These are phyloP conservation scores for Candolleomyces eurysporus DNA, from an alignment of 768 basidiomycete species.

Conservation along the genomic window DNA sequence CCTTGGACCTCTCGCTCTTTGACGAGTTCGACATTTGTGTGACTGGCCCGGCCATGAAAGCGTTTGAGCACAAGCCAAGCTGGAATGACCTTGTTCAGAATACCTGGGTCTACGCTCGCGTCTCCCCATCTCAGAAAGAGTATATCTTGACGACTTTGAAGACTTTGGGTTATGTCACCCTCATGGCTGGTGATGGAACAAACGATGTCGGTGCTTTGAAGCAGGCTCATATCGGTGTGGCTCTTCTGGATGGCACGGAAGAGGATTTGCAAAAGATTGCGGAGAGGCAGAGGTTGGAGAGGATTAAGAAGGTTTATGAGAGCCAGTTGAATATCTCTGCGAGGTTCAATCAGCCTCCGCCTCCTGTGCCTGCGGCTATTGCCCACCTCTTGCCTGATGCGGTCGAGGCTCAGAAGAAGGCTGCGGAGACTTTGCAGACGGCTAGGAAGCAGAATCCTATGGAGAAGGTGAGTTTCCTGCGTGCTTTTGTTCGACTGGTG, in stretches of 20 bases:
- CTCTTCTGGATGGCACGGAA: slow-evolving; percentile 83
- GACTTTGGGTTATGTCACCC: slow-evolving; percentile 82
- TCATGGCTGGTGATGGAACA: slow-evolving; percentile 99
- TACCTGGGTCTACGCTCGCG: slow-evolving; percentile 98
- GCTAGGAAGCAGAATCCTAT: slow-evolving; percentile 84
- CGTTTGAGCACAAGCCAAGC: slow-evolving; percentile 67
- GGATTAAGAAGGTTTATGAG: slow-evolving; percentile 96
- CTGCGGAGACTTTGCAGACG: slow-evolving; percentile 56
- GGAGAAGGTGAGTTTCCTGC: slow-evolving; percentile 65
- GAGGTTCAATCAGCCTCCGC: slow-evolving; percentile 90
- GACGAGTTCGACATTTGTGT: slow-evolving; percentile 93
- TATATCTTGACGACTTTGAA: slow-evolving; percentile 90
- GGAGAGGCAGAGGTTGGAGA: slow-evolving; percentile 84
- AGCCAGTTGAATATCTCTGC: slow-evolving; percentile 89
- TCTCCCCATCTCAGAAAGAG: slow-evolving; percentile 95
- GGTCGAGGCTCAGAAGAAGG: slow-evolving; percentile 85
- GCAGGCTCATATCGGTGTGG: slow-evolving; percentile 96
- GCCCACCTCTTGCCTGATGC: slow-evolving; percentile 88
- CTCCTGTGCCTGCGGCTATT: slow-evolving; percentile 86
- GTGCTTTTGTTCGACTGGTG: not conserved
- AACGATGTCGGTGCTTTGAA: slow-evolving; percentile 99
- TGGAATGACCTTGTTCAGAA: slow-evolving; percentile 87
- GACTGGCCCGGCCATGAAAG: slow-evolving; percentile 91
- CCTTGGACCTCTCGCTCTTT: slow-evolving; percentile 76
- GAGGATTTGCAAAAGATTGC: slow-evolving; percentile 94